Base-by-base conservation (phyloP, 2,329 filamentous ascomycete species). In the Thelonectria rubi region DNA sequence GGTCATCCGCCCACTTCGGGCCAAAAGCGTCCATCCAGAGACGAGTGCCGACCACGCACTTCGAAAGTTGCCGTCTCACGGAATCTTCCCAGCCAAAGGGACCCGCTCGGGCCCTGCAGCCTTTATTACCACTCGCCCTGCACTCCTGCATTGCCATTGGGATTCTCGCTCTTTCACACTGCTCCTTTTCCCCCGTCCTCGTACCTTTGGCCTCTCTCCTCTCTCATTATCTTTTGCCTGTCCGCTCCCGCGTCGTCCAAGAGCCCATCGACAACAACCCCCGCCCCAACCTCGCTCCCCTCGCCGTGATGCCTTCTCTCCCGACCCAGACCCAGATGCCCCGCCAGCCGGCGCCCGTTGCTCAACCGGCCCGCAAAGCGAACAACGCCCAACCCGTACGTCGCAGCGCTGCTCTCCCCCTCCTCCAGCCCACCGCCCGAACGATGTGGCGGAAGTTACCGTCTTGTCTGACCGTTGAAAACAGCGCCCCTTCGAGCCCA, bases 311-410 rank as follows among this genome's bases (percentile, higher is more conserved):
- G 69, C 63, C 66, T 40, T 55, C 67, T 52, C 46, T 66, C 42
- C 50, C 58, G 21, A 60, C 39, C 11, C 47, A 65, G 48, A 65
- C 65, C 53, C 75, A 77, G 56, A 76, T 77, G 72, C 69, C 72
- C 62, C 66, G 65, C 53, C 72, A 77, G 68, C 75, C 75, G 39
- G 73, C 73, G 52, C 74, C 75, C 39, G 68, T 66, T 43, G 69
- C 72, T 45, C 63, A 70, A 37, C 64, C 74, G 42, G 60, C 68
- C 39, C 65, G 60, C 26, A 72, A 66, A 57, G 55, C 66, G 50
- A 76, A 69, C 67, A 57, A 69, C 60, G 74, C 77, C 53, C 76
- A 78, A 60, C 76, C 76, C 39, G 76, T 78, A 72, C 52, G 76
- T 71, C n/a, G 10, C 47, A 11, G 43, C 43, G 53, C 49, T 18